A percentile compares a stretch with the other conserved stretches of the same genome.
phyloP scores from a whole-genome alignment of 2,329 filamentous ascomycete species.

The Verticillium isaacii region DNA sequence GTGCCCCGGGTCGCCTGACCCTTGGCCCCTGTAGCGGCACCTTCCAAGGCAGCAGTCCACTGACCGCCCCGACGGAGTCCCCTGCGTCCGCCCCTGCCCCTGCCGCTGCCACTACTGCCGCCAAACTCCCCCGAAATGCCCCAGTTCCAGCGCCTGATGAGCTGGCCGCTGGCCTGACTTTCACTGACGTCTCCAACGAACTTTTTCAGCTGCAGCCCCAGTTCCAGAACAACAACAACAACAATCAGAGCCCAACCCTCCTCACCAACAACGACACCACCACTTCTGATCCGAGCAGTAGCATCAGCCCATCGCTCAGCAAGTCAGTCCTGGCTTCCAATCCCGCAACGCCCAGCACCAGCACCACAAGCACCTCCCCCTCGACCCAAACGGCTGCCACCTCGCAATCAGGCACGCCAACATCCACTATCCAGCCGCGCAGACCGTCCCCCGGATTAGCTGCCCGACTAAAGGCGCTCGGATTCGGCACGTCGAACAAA shows the following conservation, averaged over 20 bases:
- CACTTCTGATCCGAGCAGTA: constrained; percentile 7
- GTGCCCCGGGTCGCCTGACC: not conserved
- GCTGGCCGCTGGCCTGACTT: constrained; percentile 23
- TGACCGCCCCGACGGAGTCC: not conserved
- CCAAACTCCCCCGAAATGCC: not conserved
- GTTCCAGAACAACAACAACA: constrained; percentile 14
- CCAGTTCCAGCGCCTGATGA: not conserved
- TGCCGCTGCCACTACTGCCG: not conserved
- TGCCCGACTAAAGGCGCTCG: constrained; percentile 60
- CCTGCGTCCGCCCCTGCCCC: not conserved
- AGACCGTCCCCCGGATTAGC: constrained; percentile 62
- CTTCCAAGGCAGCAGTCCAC: not conserved
- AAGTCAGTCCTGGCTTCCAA: not conserved
- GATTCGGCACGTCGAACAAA: constrained; percentile 45
- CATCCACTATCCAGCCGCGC: constrained; percentile 30
- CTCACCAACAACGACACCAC: not conserved
- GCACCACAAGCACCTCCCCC: constrained; percentile 15
- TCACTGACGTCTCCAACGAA: constrained; percentile 36
- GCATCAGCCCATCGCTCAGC: constrained; percentile 6
- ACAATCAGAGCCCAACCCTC: constrained; percentile 9
- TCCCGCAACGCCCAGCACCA: constrained; percentile 1
- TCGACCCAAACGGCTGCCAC: constrained; percentile 8
- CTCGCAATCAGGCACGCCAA: constrained; percentile 18
- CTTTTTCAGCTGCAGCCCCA: constrained; percentile 27
- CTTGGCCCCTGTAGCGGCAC: not conserved